Evolutionary conservation across 371 early-diverging fungal species (phyloP).

Genomic region (Choanephora cucurbitarum): DNA sequence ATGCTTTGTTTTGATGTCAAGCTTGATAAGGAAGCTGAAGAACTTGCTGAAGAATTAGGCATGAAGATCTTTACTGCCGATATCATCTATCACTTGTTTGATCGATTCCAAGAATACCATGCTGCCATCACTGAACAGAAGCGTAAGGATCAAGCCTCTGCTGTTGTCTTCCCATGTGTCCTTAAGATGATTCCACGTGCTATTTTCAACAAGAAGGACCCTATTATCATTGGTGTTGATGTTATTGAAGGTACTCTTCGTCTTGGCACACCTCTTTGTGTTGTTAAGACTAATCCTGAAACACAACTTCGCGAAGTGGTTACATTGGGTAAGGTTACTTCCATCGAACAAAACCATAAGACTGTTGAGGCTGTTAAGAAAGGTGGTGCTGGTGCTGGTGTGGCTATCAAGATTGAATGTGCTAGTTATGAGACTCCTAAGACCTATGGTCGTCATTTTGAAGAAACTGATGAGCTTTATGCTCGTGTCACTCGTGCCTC

Average conservation of each 20-base stretch:
- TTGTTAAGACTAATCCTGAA: conserved; percentile 80
- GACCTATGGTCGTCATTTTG: conserved; percentile 96
- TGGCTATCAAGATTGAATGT: conserved; percentile 97
- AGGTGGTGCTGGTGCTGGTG: conserved; percentile 86
- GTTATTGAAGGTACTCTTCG: conserved; percentile 94
- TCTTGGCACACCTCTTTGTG: conserved; percentile 95
- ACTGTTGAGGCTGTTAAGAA: conserved; percentile 80
- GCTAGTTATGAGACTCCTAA: conserved; percentile 86
- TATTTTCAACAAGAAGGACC: conserved; percentile 96
- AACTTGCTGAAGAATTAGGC: conserved; percentile 91
- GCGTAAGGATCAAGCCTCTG: conserved; percentile 85
- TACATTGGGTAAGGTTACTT: conserved; percentile 91
- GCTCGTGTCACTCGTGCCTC: conserved; percentile 87
- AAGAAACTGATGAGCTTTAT: conserved; percentile 83
- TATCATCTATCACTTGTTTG: conserved; percentile 99
- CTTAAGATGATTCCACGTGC: conserved; percentile 95
- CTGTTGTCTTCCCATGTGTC: conserved; percentile 97
- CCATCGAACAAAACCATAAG: conserved; percentile 98
- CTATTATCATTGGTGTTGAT: conserved; percentile 98
- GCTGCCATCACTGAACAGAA: conserved; percentile 80
- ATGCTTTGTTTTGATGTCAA: conserved; percentile 99
- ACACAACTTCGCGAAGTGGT: conserved; percentile 73
- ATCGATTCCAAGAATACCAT: conserved; percentile 89
- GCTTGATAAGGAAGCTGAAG: conserved; percentile 95
- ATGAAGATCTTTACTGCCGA: conserved; percentile 97